Base-by-base conservation (phyloP, 257 asterid genomes). In the Forsythia suspensa region DNA sequence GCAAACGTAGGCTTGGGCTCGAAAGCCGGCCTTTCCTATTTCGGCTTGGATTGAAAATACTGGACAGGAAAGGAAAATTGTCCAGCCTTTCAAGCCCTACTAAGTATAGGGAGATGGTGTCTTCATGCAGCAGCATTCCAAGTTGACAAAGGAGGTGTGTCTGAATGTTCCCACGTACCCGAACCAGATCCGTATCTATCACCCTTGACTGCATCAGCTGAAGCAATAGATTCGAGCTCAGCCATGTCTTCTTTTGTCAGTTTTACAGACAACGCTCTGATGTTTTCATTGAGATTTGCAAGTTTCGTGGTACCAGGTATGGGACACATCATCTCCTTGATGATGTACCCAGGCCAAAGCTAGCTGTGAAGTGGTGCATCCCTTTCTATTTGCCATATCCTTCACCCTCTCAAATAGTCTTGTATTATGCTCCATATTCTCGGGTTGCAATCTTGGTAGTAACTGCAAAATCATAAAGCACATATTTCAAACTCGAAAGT, bases 271-370 rank as follows among this genome's bases (percentile, higher is more conserved):
- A 83, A 41, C 20, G 87, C 87, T 77, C 18, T 77, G 18, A 80
- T 77, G 61, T 83, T 83, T 67, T 83, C 82, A 46, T 73, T 74
- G 43, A 83, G 59, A 75, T 83, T 83, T 15, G 77, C 84, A 20
- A 83, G 48, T 44, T 80, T 83, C 3, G 80, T 83, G 34, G 84
- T 83, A 2, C 87, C 87, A 0, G 75, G 73, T 0, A 77, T 73
- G 51, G 82, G 85, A 55, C 18, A 13, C 57, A 0, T 48, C 57
- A 13, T 6, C 13, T 48, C 57, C 57, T 48, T 48, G 57, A 48
- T 48, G 57, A 13, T 48, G 57, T 13, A 48, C 57, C 57, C 57
- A 48, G 0, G 57, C 57, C n/a, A 48, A 48, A 48, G 57, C 57
- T 48, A 48, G 57, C 57, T 48, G 57, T 13, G 57, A 48, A 48